Conservation (phyloP, 1,139 yeast genomes). For the Taiozyma sp. region DNA sequence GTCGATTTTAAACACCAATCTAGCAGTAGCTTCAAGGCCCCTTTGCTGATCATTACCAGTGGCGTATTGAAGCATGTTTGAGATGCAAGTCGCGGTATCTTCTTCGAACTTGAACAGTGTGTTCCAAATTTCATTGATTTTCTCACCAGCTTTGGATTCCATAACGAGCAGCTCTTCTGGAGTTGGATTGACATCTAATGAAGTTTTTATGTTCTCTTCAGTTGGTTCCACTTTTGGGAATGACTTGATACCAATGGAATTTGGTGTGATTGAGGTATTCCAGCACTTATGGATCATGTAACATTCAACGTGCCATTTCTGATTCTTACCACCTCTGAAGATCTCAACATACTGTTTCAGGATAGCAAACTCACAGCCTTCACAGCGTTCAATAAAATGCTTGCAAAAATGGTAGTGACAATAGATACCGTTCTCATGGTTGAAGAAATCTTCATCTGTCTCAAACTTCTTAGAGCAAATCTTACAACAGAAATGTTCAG, state of each 20-base stretch:
- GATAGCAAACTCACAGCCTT: slow-evolving; percentile 89
- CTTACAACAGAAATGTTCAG: slow-evolving; percentile 92
- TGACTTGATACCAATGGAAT: slow-evolving; percentile 51
- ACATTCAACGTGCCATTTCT: slow-evolving; percentile 99
- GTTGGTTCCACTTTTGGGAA: slow-evolving; percentile 28
- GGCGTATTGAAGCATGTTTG: slow-evolving; percentile 87
- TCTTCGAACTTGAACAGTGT: slow-evolving; percentile 88
- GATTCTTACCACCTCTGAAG: slow-evolving; percentile 87
- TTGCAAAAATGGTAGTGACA: slow-evolving; percentile 92
- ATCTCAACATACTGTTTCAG: slow-evolving; percentile 93
- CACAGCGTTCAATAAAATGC: slow-evolving; percentile 82
- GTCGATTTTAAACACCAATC: slow-evolving; percentile 69
- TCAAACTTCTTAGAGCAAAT: slow-evolving; percentile 87
- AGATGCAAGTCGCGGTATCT: slow-evolving; percentile 84
- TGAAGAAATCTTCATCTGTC: slow-evolving; percentile 89
- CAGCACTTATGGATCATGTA: slow-evolving; percentile 97
- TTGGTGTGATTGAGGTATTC: slow-evolving; percentile 80
- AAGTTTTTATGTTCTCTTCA: slow-evolving; percentile 18
- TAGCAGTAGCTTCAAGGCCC: slow-evolving; percentile 73
- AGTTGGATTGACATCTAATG: slow-evolving; percentile 31
- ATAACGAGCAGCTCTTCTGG: slow-evolving; percentile 49
- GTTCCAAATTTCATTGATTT: slow-evolving; percentile 82
- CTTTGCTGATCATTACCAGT: slow-evolving; percentile 68
- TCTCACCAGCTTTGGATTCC: slow-evolving; percentile 63
- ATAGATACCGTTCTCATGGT: slow-evolving; percentile 76